phyloP scores from a whole-genome alignment of 2,329 filamentous ascomycete genomes.

The Aureobasidium uvarum region DNA sequence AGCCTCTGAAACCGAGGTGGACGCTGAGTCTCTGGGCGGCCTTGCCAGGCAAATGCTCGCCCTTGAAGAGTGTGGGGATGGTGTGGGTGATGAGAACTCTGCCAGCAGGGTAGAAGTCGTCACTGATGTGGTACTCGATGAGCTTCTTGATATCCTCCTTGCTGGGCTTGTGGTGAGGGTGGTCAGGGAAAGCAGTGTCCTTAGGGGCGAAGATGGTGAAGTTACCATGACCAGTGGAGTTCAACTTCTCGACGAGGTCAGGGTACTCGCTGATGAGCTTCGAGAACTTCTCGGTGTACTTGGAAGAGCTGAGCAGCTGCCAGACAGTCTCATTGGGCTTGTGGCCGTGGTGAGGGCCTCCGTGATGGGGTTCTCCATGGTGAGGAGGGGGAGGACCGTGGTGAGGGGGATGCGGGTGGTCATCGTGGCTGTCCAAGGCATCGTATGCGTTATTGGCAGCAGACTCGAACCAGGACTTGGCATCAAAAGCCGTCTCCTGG shows the following conservation, averaged over 20 bases:
- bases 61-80: constrained; percentile 65
- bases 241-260: constrained; percentile 69
- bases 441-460: constrained; percentile 40
- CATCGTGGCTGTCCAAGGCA: constrained; percentile 34
- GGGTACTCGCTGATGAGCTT: constrained; percentile 71
- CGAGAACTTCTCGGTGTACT: constrained; percentile 74
- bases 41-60: constrained; percentile 59
- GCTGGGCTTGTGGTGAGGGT: constrained; percentile 57
- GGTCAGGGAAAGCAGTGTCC: constrained; percentile 67
- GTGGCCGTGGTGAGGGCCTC: constrained; percentile 41
- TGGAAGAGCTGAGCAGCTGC: constrained; percentile 70
- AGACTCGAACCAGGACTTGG: constrained; percentile 48
- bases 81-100: constrained; percentile 70
- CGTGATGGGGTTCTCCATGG: constrained; percentile 38
- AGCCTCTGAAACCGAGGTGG: constrained; percentile 60
- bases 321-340: constrained; percentile 71
- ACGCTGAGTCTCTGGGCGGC: constrained; percentile 69
- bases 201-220: constrained; percentile 80
- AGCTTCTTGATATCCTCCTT: constrained; percentile 69
- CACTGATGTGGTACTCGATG: constrained; percentile 71
- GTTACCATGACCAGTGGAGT: constrained; percentile 66
- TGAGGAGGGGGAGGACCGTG: constrained; percentile 36
- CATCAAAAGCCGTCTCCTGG: constrained; percentile 47
- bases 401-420: constrained; percentile 35
- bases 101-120: constrained; percentile 64